Percentiles rank a stretch among this genome's conserved stretches.
Evolutionary conservation across 2,329 filamentous ascomycete genomes (phyloP).

Genomic region (Sclerotinia spermophila): DNA sequence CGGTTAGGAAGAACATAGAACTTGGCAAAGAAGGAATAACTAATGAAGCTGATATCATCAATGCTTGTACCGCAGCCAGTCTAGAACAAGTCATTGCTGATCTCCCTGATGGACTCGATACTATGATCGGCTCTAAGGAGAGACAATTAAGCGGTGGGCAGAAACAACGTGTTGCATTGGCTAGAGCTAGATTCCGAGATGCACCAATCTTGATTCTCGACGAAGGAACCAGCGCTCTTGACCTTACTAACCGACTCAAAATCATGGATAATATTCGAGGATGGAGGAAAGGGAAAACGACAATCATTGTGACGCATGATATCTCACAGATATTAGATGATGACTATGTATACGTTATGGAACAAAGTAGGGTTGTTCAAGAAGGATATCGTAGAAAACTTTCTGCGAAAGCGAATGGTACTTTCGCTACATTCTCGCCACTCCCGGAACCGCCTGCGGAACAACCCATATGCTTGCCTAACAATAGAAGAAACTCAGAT

Average conservation of each 20-base stretch:
- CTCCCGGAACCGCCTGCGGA: constrained; percentile 14
- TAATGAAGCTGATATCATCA: constrained; percentile 52
- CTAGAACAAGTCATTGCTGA: constrained; percentile 63
- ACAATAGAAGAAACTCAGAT: constrained; percentile 20
- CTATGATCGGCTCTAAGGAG: constrained; percentile 66
- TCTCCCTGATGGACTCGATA: constrained; percentile 69
- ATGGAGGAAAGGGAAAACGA: constrained; percentile 80
- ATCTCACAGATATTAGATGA: constrained; percentile 66
- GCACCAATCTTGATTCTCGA: constrained; percentile 81
- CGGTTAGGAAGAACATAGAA: constrained; percentile 72
- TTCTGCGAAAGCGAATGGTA: constrained; percentile 42
- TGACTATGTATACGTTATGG: constrained; percentile 79
- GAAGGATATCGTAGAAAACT: constrained; percentile 62
- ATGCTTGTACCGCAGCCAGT: constrained; percentile 63
- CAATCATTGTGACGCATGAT: constrained; percentile 91
- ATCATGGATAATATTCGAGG: constrained; percentile 71
- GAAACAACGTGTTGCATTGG: constrained; percentile 75
- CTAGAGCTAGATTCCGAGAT: constrained; percentile 72
- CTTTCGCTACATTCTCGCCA: constrained; percentile 46
- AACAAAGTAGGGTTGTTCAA: constrained; percentile 64
- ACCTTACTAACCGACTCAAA: constrained; percentile 62
- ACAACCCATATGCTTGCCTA: neutral
- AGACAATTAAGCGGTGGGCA: constrained; percentile 79
- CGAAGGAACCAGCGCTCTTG: constrained; percentile 82
- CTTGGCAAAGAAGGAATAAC: constrained; percentile 59